These are phyloP conservation scores for Yamadazyma siamensis DNA, from an alignment of 1,139 yeast species.

Conservation along the genomic window DNA sequence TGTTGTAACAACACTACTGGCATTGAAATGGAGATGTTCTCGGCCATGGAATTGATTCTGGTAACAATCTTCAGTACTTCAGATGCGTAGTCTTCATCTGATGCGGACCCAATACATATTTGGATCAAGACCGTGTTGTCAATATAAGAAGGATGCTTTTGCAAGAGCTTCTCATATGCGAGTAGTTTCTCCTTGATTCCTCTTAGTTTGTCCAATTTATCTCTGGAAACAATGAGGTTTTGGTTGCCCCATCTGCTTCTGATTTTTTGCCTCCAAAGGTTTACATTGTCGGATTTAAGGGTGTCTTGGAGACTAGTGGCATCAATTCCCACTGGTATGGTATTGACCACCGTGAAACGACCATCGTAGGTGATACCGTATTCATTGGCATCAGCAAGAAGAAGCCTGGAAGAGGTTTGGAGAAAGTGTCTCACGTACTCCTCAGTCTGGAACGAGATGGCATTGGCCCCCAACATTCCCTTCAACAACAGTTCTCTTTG, in stretches of 20 bases:
- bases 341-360: slow-evolving; percentile 60
- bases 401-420: slow-evolving; percentile 82
- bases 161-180: slow-evolving; percentile 80
- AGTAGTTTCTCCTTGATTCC: slow-evolving; percentile 85
- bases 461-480: slow-evolving; percentile 88
- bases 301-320: slow-evolving; percentile 54
- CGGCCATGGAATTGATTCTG: slow-evolving; percentile 74
- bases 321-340: slow-evolving; percentile 87
- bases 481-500: slow-evolving; percentile 72
- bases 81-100: slow-evolving; percentile 58
- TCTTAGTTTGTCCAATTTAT: slow-evolving; percentile 80
- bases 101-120: slow-evolving; percentile 55
- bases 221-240: slow-evolving; percentile 77
- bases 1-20: slow-evolving; percentile 88
- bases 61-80: slow-evolving; percentile 78
- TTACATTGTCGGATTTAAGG: slow-evolving; percentile 50
- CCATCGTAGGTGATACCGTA: slow-evolving; percentile 71
- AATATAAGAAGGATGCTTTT: slow-evolving; percentile 65
- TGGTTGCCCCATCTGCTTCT: slow-evolving; percentile 76
- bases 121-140: slow-evolving; percentile 75
- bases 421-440: slow-evolving; percentile 92
- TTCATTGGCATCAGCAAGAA: slow-evolving; percentile 79
- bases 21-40: slow-evolving; percentile 70
- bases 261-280: slow-evolving; percentile 67
- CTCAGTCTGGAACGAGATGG: slow-evolving; percentile 83